Conservation (phyloP, 768 basidiomycete species). For the Fomitopsis serialis region DNA sequence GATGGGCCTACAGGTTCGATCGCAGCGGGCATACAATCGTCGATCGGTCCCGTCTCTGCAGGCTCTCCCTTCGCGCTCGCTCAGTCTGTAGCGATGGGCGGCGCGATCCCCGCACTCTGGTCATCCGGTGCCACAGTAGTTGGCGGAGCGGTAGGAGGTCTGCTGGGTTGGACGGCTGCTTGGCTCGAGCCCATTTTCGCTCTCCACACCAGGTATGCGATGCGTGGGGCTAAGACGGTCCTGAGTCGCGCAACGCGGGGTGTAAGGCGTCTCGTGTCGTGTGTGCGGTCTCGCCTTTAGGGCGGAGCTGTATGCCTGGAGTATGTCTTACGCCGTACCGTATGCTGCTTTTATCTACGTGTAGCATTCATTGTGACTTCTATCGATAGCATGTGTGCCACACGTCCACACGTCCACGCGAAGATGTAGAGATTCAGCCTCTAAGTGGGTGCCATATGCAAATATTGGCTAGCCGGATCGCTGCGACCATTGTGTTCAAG, state of each 20-base stretch:
- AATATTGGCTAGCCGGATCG: too few relatives aligned
- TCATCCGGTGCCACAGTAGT: neutral
- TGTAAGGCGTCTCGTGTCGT: neutral
- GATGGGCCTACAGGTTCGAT: neutral
- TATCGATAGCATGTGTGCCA: too few relatives aligned
- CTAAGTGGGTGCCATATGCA: too few relatives aligned
- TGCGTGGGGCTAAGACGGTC: neutral
- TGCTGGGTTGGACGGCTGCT: neutral
- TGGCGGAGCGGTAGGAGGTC: neutral
- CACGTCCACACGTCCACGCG: too few relatives aligned
- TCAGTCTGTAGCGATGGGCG: slow-evolving; percentile 11
- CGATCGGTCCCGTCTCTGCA: slow-evolving; percentile 7
- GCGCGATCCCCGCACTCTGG: neutral
- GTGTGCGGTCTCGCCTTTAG: too few relatives aligned
- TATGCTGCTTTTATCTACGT: too few relatives aligned
- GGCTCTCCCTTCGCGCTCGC: slow-evolving; percentile 5
- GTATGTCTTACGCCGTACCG: too few relatives aligned
- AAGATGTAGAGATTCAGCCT: too few relatives aligned
- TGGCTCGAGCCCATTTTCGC: neutral
- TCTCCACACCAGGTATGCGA: neutral
- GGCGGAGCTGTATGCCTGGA: too few relatives aligned
- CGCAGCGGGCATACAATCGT: slow-evolving; percentile 6
- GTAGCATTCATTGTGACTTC: too few relatives aligned
- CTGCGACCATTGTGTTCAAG: too few relatives aligned
- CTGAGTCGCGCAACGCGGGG: neutral